Percentiles rank a stretch among this genome's conserved stretches.
Conservation (phyloP, 73 alveolate genomes). For the Effrenium voratum region DNA sequence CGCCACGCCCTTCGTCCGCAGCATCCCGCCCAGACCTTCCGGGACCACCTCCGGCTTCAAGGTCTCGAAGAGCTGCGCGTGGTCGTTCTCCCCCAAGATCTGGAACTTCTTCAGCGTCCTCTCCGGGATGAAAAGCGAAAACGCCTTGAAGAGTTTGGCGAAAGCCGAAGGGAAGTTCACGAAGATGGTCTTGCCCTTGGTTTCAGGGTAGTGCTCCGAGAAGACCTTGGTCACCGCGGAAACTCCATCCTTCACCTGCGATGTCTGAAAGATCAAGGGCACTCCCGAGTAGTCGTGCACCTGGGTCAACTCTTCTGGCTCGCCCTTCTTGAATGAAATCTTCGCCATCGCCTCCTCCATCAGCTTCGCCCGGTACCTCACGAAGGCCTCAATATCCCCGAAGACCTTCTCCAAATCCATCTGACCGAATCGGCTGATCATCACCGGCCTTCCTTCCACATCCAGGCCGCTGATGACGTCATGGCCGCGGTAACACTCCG, state of each 20-base stretch:
- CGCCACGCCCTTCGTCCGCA: background rate
- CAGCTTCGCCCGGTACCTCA: conserved; percentile 70
- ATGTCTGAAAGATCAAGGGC: conserved; percentile 44
- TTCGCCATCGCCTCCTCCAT: conserved; percentile 77
- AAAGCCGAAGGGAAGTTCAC: conserved; percentile 87
- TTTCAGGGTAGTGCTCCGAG: conserved; percentile 65
- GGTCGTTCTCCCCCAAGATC: conserved; percentile 81
- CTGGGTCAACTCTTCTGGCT: conserved; percentile 80
- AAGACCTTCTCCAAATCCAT: conserved; percentile 81
- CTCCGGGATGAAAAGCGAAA: conserved; percentile 78
- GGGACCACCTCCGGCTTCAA: conserved; percentile 58
- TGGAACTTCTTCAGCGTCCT: conserved; percentile 78
- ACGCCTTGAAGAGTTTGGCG: conserved; percentile 79
- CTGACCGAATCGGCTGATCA: conserved; percentile 93
- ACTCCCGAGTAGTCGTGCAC: conserved; percentile 93
- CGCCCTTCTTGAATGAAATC: conserved; percentile 80
- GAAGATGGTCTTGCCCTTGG: conserved; percentile 78
- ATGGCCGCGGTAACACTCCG: conserved; percentile 82
- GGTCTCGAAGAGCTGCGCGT: conserved; percentile 51
- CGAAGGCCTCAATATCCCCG: conserved; percentile 86
- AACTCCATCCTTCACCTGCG: conserved; percentile 86
- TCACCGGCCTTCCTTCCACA: conserved; percentile 86
- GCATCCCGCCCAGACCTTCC: conserved; percentile 79
- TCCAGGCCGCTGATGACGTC: conserved; percentile 76
- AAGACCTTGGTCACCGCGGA: conserved; percentile 85